Evolutionary conservation across 2,329 filamentous ascomycete genomes (phyloP), one percentile per base, ranked within the genome.

Genomic region (Pseudodiploospora longispora): DNA sequence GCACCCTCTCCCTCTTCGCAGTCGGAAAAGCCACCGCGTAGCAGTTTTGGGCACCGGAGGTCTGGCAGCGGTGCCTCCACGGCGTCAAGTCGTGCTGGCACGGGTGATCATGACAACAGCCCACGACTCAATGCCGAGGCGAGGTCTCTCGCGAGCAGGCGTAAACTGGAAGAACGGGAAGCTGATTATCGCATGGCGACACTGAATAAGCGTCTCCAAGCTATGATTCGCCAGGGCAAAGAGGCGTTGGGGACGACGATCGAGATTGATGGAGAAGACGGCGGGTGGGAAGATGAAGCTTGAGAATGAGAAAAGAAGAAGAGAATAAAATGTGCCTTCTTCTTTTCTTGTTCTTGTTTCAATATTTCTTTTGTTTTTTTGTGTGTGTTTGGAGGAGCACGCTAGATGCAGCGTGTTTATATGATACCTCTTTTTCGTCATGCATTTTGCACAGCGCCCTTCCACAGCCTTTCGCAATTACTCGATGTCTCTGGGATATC

Each of bases 181-280:
- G 78, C 86, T 6, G 89, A 97, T 54, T 79, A 82, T 36, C 82
- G 84, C 42, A 84, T 97, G 54, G 81, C 80, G 40, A 78, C 83
- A 28, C 81, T 97, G 64, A 94, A 93, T 59, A 74, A 79, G 39
- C 80, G 85, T 54, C 69, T 97, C 39, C 79, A 85, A 58, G 85
- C 83, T 31, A 88, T 98, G 85, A 94, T 98, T 43, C 75, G 82
- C 2, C 84, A 97, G 63, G 93, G 90, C 1, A 84, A 84, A 54
- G 85, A 93, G 62, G 93, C 93, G 2, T 66, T 98, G 12, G 90
- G 83, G 2, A 85, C 85, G 19, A 84, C 71, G 35, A 70, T 87
- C 40, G 81, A 86, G 57, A 73, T 88, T 36, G 74, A 78, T 34
- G 66, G 33, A n/a, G 37, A 39, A 29, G 67, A 60, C 12, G 58